Evolutionary conservation across 176 grass and related monocot genomes (phyloP).

Genomic region (Bromus sterilis): DNA sequence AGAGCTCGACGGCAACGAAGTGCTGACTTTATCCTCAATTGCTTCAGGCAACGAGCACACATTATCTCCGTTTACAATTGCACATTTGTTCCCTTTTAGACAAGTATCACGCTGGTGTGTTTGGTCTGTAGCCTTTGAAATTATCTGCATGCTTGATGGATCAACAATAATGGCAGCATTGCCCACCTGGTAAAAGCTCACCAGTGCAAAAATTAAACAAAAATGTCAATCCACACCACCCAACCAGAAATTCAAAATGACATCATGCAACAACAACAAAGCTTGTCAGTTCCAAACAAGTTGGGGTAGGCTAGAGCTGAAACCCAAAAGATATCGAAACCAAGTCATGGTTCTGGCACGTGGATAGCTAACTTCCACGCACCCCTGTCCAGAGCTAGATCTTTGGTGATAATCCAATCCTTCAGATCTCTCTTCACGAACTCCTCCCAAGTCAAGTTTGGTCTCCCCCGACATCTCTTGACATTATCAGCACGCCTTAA

Average conservation of each 20-base stretch:
- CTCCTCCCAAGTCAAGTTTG: too few species aligned
- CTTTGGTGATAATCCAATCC: too few species aligned
- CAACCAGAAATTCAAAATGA: not conserved
- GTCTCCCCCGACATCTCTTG: too few species aligned
- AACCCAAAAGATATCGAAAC: too few species aligned
- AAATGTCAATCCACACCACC: not conserved
- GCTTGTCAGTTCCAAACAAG: too few species aligned
- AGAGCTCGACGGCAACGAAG: not conserved
- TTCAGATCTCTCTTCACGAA: too few species aligned
- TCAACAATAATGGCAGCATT: conserved; percentile 83
- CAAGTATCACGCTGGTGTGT: conserved; percentile 14
- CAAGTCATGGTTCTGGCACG: too few species aligned
- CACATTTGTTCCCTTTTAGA: conserved; percentile 10
- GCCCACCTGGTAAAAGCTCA: conserved; percentile 36
- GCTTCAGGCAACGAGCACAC: not conserved
- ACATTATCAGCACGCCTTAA: too few species aligned
- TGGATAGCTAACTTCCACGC: too few species aligned
- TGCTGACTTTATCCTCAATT: not conserved
- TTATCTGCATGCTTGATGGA: conserved; percentile 61
- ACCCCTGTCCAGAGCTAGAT: too few species aligned
- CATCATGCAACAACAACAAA: not conserved
- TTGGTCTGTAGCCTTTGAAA: conserved; percentile 56
- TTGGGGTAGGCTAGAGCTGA: too few species aligned
- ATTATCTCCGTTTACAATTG: conserved; percentile 8
- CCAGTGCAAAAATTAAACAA: not conserved